Evolutionary conservation across 345 rosid species (phyloP).

Genomic region (Cardamine resedifolia): DNA sequence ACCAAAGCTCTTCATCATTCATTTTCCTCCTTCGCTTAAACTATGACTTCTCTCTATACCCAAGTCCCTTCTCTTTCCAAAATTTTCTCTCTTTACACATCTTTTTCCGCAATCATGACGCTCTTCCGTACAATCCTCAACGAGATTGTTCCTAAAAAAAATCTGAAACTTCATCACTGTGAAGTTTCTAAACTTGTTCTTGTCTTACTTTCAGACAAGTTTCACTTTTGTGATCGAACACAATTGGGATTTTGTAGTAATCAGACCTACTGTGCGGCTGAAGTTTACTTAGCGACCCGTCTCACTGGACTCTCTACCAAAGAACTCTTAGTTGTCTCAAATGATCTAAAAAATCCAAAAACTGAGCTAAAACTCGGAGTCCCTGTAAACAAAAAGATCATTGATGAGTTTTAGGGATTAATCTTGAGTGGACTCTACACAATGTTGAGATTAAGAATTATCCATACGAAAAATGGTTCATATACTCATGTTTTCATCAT

Average conservation of each 20-base stretch:
- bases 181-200: slow-evolving; percentile 15
- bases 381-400: too few relatives aligned
- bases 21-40: too few relatives aligned
- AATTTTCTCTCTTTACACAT: slow-evolving; percentile 31
- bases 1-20: too few relatives aligned
- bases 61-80: slow-evolving; percentile 34
- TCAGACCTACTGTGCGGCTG: slow-evolving; percentile 33
- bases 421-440: too few relatives aligned
- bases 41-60: slow-evolving; percentile 11
- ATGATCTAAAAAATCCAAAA: too few relatives aligned
- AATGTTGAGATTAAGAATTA: too few relatives aligned
- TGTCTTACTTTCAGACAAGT: slow-evolving; percentile 19
- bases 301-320: slow-evolving; percentile 25
- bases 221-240: slow-evolving; percentile 39
- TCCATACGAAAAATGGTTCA: too few relatives aligned
- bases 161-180: slow-evolving; percentile 8
- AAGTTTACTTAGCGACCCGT: slow-evolving; percentile 26
- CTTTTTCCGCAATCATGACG: slow-evolving; percentile 29
- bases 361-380: too few relatives aligned
- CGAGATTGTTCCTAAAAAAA: slow-evolving; percentile 25
- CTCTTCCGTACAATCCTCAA: slow-evolving; percentile 30
- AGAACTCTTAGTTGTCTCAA: neutral
- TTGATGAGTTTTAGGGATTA: too few relatives aligned
- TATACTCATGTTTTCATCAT: too few relatives aligned
- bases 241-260: slow-evolving; percentile 27